Evolutionary conservation across 495 filamentous ascomycete genomes (phyloP).

Genomic region (Neurospora intermedia): DNA sequence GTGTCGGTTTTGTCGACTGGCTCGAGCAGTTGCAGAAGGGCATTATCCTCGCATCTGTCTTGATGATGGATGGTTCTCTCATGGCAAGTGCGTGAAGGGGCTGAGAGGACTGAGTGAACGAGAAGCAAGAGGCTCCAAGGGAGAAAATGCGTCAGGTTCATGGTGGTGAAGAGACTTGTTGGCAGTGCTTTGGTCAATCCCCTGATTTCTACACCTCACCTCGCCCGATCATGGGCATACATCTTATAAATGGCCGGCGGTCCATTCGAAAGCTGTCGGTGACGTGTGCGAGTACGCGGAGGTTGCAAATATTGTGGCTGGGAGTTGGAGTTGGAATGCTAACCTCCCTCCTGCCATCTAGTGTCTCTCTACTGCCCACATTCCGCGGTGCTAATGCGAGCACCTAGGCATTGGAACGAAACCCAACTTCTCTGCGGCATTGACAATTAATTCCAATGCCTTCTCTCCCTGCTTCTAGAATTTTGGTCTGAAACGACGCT

Average conservation of each 20-base stretch:
- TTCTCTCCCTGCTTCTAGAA: not conserved
- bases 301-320: not conserved
- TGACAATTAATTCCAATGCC: not conserved
- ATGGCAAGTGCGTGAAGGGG: not conserved
- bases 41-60: not conserved
- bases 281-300: not conserved
- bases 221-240: not conserved
- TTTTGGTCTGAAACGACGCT: not conserved
- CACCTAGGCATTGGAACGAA: not conserved
- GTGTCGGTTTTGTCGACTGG: not conserved
- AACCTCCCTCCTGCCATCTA: not conserved
- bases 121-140: not conserved
- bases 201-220: not conserved
- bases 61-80: not conserved
- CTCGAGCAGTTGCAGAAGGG: not conserved
- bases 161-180: not conserved
- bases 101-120: not conserved
- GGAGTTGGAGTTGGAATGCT: not conserved
- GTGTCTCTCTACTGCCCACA: not conserved
- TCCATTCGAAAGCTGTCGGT: not conserved
- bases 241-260: not conserved
- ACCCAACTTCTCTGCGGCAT: not conserved
- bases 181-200: not conserved
- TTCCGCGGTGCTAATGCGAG: not conserved
- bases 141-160: not conserved